A percentile compares a stretch with the other conserved stretches of the same genome.
Conservation (phyloP, 169 alveolate species). For the Eimeria maxima region DNA sequence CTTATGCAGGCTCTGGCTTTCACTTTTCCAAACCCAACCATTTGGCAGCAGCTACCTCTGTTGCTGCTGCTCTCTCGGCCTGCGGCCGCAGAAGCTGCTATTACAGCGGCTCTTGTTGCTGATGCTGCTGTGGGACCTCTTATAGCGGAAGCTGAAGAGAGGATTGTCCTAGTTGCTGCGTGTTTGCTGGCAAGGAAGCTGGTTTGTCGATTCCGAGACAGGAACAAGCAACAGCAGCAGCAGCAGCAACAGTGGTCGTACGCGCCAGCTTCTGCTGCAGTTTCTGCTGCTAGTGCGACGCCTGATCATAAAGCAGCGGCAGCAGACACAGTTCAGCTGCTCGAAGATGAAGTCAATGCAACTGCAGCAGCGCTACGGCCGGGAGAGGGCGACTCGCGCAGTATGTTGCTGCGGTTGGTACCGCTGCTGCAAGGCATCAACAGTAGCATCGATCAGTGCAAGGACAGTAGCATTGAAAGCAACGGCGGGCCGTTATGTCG, state of each 20-base stretch:
- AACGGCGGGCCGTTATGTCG: constrained; percentile 41
- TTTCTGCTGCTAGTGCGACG: constrained; percentile 12
- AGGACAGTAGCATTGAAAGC: constrained; percentile 28
- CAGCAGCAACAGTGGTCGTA: constrained; percentile 52
- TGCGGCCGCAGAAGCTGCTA: constrained; percentile 37
- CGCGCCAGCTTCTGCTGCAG: neutral
- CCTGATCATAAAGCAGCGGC: constrained; percentile 73
- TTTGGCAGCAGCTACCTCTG: constrained; percentile 68
- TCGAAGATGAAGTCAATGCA: constrained; percentile 36
- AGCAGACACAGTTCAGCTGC: constrained; percentile 42
- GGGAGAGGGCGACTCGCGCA: constrained; percentile 14
- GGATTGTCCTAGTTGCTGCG: constrained; percentile 8
- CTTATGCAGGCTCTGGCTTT: constrained; percentile 77
- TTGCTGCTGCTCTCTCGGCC: constrained; percentile 52
- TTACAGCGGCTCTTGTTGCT: constrained; percentile 24
- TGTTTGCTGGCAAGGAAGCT: constrained; percentile 66
- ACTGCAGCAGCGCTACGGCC: constrained; percentile 35
- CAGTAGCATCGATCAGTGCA: constrained; percentile 69
- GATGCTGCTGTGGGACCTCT: constrained; percentile 69
- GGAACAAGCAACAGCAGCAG: constrained; percentile 62
- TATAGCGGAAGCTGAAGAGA: constrained; percentile 7
- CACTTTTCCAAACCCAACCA: constrained; percentile 40
- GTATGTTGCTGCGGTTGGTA: constrained; percentile 15
- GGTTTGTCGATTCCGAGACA: constrained; percentile 28
- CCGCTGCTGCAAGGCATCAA: constrained; percentile 58